Base-by-base conservation (phyloP, 2,329 filamentous ascomycete species). In the Aspergillus sp. region DNA sequence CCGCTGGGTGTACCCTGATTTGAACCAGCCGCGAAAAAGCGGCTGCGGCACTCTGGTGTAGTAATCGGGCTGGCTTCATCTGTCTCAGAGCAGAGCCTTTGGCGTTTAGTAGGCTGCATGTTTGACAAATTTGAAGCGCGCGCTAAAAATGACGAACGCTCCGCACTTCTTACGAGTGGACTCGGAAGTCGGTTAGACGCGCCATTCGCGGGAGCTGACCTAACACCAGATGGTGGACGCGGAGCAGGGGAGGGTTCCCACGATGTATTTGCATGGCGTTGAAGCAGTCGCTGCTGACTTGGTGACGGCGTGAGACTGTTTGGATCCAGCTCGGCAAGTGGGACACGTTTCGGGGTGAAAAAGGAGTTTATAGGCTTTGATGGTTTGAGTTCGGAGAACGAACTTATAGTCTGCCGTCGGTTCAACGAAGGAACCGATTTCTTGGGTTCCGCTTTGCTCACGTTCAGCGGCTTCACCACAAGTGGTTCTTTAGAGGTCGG, bases 401-500 rank as follows among this genome's bases (percentile, higher is more conserved):
- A 71, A 32, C 72, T 70, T 17, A 77, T 63, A 2, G 76, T 78
- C 45, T 76, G 74, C 64, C 68, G 76, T 64, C 67, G 72, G 65
- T 61, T 71, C 32, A 75, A 66, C 26, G 68, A 68, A 45, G 74
- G 64, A 45, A 69, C 68, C 39, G 71, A 61, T 59, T 73, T 75
- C 53, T 66, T 62, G 52, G 68, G 62, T 56, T 64, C 64, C 47
- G 61, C 56, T 3, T 50, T 60, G 17, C 64, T 61, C 53, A 67
- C 59, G 54, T 61, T 63, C 52, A 64, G 57, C 3, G 69, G 70
- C 50, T 74, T 73, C 12, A 82, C 57, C 22, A 70, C 62, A 48
- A 87, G 81, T 2, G 81, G 82, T 58, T 87, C 72, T 74, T 97
- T 98, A 1, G 92, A 96, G 64, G 93, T 95, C 2, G 95, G 95